Base-by-base conservation (phyloP, 257 asterid species). In the Solanum peruvianum region DNA sequence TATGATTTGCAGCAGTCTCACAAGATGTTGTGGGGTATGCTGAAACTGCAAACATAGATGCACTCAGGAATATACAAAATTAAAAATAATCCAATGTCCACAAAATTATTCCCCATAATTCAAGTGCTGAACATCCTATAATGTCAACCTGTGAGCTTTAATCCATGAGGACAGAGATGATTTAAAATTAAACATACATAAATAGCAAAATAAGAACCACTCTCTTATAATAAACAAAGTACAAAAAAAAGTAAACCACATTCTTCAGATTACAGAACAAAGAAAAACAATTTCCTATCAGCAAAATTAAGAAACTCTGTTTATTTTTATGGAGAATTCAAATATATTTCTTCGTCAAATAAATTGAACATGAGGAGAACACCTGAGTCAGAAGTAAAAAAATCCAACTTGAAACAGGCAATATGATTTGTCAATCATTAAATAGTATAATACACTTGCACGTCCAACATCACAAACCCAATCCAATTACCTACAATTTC, bases 1-100 rank as follows among this genome's bases (percentile, higher is more conserved):
- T 45, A 96, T 93, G 85, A 97, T 96, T 95, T 96, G 99, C 95
- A 97, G 88, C 90, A 97, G 91, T 92, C 99, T 97, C 89, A 97
- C 98, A 90, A 97, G 91, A 92, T 97, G 99, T 92, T 95, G 99
- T 13, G 98, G 99, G 11, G 96, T 91, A 87, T 87, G 90, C 87
- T 97, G 98, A 90, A 91, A 89, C 99, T 97, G 98, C 93, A 94
- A 33, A 52, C 39, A 37, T 20, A 31, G 69, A 45, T 31, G 85
- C 85, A 81, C 29, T 81, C 85, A 81, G 45, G 85, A 80, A 31
- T 49, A 7, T 84, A 85, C 29, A 88, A 87, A 77, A 87, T 73
- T 70, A 84, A 60, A 2, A 45, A 67, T 39, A 37, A 56, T 41
- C 25, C 76, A 52, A 89, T 82, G 31, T 71, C 64, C 78, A 83